phyloP scores from a whole-genome alignment of 176 grass and related monocot species.

The Calamus simplicifolius region DNA sequence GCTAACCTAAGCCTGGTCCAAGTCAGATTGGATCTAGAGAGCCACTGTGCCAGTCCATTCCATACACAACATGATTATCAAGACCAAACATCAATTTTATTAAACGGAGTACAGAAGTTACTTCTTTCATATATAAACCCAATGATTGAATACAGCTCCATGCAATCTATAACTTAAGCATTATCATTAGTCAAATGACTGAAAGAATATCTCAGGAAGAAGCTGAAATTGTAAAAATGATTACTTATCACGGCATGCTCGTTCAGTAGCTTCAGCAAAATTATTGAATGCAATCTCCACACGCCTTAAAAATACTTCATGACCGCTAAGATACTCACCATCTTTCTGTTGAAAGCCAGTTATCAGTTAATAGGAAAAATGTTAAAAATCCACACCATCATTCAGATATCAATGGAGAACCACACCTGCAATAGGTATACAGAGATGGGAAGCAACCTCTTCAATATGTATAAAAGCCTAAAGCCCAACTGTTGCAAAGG shows the following conservation, averaged over 20 bases:
- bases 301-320: constrained; percentile 77
- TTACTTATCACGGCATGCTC: constrained; percentile 69
- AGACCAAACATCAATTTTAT: too few species aligned
- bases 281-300: constrained; percentile 57
- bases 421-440: constrained; percentile 73
- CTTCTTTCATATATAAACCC: too few species aligned
- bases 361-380: constrained; percentile 22
- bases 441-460: constrained; percentile 65
- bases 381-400: constrained; percentile 14
- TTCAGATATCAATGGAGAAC: constrained; percentile 17
- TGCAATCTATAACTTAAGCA: too few species aligned
- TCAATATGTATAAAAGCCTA: constrained; percentile 84
- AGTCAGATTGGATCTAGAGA: too few species aligned
- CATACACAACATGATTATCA: too few species aligned
- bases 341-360: constrained; percentile 62
- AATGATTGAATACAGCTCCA: too few species aligned
- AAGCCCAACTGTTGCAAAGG: constrained; percentile 66
- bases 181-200: not conserved
- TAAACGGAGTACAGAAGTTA: too few species aligned
- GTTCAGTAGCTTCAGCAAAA: constrained; percentile 85
- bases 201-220: not conserved
- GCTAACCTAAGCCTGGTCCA: too few species aligned
- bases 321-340: constrained; percentile 61
- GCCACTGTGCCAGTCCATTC: too few species aligned
- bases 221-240: constrained; percentile 8